Base-by-base conservation (phyloP, 2,329 filamentous ascomycete genomes). In the Sphaerostilbella broomeana region DNA sequence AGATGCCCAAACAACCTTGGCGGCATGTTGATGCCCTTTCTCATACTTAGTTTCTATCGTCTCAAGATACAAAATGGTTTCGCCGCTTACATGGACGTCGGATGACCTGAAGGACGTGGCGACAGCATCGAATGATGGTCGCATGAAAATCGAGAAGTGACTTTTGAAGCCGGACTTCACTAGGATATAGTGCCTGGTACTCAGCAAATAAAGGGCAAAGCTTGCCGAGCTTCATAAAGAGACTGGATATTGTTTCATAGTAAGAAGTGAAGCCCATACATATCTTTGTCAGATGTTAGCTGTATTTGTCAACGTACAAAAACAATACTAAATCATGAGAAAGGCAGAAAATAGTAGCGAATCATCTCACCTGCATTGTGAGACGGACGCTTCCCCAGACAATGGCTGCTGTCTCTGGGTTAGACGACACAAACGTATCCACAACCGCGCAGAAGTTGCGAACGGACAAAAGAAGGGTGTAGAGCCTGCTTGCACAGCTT, bases 361-460 rank as follows among this genome's bases (percentile, higher is more conserved):
- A 20, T 22, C 9, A 29, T n/a, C 13, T 16, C 40, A 62, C 58
- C 35, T 59, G 51, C 30, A 69, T 53, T 11, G 65, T 59, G n/a
- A 69, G 43, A 42, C 62, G 63, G 3, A 68, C 50, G 28, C 59
- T 64, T 2, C 66, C 66, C 67, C 64, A 70, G 15, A 69, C 54
- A 2, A 68, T 48, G 4, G 61, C 62, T 6, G 65, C 59, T 17
- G 65, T 58, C 16, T 52, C 47, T 1, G 58, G 58, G 38, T 64
- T 45, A 0, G 62, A 57, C 2, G 60, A 62, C 17, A 62, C 56
- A n/a, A 60, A 61, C 1, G 58, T 63, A 13, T 61, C 57, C 3
- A 65, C 38, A 11, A 66, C 38, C 12, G 49, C 31, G 5, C 58
- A 60, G 38, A 67, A 68, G 2, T 57, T 50, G 12, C 61, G 58